A percentile compares a stretch with the other conserved stretches of the same genome.
These are phyloP conservation scores for Carex sylvatica DNA, from an alignment of 202 grass and related monocot species.

Conservation along the genomic window DNA sequence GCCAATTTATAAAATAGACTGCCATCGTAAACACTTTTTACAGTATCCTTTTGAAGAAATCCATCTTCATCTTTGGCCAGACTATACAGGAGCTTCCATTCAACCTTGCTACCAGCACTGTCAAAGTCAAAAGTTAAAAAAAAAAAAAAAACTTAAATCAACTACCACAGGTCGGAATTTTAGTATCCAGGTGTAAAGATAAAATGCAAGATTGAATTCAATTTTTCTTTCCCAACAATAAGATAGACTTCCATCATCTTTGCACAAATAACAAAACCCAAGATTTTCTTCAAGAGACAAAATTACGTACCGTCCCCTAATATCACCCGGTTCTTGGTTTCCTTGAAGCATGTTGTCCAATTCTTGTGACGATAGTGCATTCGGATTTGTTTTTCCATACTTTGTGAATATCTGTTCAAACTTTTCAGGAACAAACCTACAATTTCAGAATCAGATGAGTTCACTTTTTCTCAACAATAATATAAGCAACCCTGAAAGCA, in stretches of 20 bases:
- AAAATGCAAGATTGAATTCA: neutral
- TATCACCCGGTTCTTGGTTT: slow-evolving; percentile 57
- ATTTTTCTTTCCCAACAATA: neutral
- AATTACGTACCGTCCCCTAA: slow-evolving; percentile 49
- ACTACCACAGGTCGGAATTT: neutral
- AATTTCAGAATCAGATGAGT: slow-evolving; percentile 14
- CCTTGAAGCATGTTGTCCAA: slow-evolving; percentile 50
- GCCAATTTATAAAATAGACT: slow-evolving; percentile 54
- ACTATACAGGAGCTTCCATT: slow-evolving; percentile 64
- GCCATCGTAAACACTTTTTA: slow-evolving; percentile 57
- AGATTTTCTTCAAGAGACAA: neutral
- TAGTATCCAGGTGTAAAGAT: neutral
- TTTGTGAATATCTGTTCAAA: slow-evolving; percentile 91
- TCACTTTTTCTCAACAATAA: neutral
- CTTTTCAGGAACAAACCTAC: slow-evolving; percentile 78
- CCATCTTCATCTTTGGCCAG: slow-evolving; percentile 67
- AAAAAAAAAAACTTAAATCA: neutral
- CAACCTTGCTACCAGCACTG: slow-evolving; percentile 36
- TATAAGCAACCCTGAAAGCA: neutral
- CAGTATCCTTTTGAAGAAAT: slow-evolving; percentile 53
- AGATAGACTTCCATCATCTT: neutral
- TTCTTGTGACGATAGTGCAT: slow-evolving; percentile 71
- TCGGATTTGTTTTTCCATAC: slow-evolving; percentile 61
- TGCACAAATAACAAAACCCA: neutral
- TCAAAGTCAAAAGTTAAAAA: neutral